Evolutionary conservation across 257 asterid species (phyloP).

Genomic region (Solanum tacnaense): DNA sequence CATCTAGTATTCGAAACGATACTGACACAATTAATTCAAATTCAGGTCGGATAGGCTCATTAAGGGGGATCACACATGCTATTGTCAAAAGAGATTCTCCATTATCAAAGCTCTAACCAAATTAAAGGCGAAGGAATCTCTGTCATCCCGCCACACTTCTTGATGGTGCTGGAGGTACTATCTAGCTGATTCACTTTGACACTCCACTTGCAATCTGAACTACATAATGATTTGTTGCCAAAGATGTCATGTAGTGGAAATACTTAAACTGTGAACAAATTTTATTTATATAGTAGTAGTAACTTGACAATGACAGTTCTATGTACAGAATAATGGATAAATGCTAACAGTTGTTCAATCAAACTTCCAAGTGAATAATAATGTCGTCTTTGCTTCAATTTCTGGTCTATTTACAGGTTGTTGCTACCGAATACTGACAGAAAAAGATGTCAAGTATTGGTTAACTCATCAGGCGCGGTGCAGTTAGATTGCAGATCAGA

Average conservation of each 20-base stretch:
- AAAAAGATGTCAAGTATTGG: background rate
- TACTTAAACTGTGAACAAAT: background rate
- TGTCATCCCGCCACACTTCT: background rate
- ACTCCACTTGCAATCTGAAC: background rate
- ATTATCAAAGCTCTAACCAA: background rate
- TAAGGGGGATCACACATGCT: background rate
- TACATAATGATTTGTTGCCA: background rate
- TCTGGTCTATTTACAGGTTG: background rate
- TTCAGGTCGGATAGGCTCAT: background rate
- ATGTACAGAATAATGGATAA: background rate
- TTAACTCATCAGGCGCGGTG: constrained; percentile 8
- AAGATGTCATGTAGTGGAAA: background rate
- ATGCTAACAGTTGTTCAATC: background rate
- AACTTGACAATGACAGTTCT: background rate
- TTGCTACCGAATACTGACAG: background rate
- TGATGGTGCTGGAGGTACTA: background rate
- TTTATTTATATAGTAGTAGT: background rate
- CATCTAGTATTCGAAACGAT: background rate
- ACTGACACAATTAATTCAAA: background rate
- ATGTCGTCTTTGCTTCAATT: background rate
- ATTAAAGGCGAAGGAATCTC: background rate
- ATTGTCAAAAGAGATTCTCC: background rate
- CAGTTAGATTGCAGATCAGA: constrained; percentile 31
- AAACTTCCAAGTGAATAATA: background rate
- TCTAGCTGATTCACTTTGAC: background rate